phyloP scores from a whole-genome alignment of 2,329 filamentous ascomycete species.

The Leptosphaerulina australis region DNA sequence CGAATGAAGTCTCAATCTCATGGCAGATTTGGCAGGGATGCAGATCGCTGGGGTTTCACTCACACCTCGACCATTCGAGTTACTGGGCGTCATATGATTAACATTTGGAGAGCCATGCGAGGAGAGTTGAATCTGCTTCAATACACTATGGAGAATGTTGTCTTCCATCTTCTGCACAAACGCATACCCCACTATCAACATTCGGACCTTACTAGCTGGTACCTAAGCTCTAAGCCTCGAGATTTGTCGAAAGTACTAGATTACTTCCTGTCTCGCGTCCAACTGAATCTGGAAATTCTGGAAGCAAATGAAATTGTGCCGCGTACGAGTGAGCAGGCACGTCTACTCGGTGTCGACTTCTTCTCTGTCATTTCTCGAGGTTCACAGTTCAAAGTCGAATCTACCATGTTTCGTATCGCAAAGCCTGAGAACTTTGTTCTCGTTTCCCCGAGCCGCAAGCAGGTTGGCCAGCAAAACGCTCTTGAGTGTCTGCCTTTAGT shows the following conservation, averaged over 20 bases:
- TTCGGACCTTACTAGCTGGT: slow-evolving; percentile 81
- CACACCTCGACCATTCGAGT: slow-evolving; percentile 89
- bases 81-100: slow-evolving; percentile 95
- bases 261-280: slow-evolving; percentile 77
- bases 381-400: slow-evolving; percentile 98
- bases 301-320: slow-evolving; percentile 88
- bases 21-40: slow-evolving; percentile 82
- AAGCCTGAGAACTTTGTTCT: slow-evolving; percentile 95
- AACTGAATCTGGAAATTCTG: slow-evolving; percentile 86
- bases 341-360: slow-evolving; percentile 92
- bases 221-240: slow-evolving; percentile 68
- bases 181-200: slow-evolving; percentile 88
- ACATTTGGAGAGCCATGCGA: slow-evolving; percentile 95
- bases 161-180: slow-evolving; percentile 85
- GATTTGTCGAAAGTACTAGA: slow-evolving; percentile 76
- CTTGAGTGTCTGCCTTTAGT: slow-evolving; percentile 92
- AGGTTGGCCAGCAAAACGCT: slow-evolving; percentile 92
- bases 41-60: slow-evolving; percentile 91
- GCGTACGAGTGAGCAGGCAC: slow-evolving; percentile 91
- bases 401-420: slow-evolving; percentile 96
- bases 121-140: slow-evolving; percentile 89
- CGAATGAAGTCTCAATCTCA: slow-evolving; percentile 84
- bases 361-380: slow-evolving; percentile 94
- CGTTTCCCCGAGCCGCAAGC: slow-evolving; percentile 85
- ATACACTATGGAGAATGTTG: slow-evolving; percentile 96